A percentile compares a stretch with the other conserved stretches of the same genome.
Evolutionary conservation across 2,329 filamentous ascomycete genomes (phyloP).

Genomic region (Pseudocercospora pini-densiflorae): DNA sequence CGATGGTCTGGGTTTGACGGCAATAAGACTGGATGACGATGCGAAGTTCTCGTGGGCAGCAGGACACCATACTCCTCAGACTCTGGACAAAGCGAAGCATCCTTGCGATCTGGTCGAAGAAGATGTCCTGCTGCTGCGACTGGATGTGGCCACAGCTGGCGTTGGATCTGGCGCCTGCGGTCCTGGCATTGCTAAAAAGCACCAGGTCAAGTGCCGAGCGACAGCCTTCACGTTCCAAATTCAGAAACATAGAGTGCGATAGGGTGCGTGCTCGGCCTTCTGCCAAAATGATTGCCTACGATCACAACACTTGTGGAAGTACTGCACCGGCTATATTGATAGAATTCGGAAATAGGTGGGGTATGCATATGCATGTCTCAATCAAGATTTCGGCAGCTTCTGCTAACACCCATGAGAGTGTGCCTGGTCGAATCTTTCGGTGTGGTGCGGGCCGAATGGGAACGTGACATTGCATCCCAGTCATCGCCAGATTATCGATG

Average conservation of each 20-base stretch:
- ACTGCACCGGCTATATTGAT: not conserved
- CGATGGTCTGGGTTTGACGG: constrained; percentile 40
- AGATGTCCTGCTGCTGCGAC: constrained; percentile 11
- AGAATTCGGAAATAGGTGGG: not conserved
- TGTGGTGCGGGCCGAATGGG: not conserved
- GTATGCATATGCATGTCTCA: not conserved
- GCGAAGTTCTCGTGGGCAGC: constrained; percentile 25
- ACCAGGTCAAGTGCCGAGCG: constrained; percentile 14
- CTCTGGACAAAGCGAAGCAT: constrained; percentile 23
- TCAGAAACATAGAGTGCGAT: constrained; percentile 6
- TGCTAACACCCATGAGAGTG: not conserved
- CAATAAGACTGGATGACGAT: constrained; percentile 27
- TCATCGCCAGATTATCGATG: not conserved
- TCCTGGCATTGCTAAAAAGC: constrained; percentile 11
- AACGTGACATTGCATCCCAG: not conserved
- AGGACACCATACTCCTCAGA: constrained; percentile 18
- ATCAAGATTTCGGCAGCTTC: not conserved
- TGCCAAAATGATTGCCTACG: not conserved
- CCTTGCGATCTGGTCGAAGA: constrained; percentile 23
- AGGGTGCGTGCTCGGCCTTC: not conserved
- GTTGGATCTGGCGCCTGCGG: constrained; percentile 18
- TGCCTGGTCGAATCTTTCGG: not conserved
- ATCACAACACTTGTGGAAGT: not conserved
- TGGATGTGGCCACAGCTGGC: constrained; percentile 18
- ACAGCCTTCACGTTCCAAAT: constrained; percentile 11